Conservation (phyloP, 2,329 filamentous ascomycete species). For the Apiospora arundinis region DNA sequence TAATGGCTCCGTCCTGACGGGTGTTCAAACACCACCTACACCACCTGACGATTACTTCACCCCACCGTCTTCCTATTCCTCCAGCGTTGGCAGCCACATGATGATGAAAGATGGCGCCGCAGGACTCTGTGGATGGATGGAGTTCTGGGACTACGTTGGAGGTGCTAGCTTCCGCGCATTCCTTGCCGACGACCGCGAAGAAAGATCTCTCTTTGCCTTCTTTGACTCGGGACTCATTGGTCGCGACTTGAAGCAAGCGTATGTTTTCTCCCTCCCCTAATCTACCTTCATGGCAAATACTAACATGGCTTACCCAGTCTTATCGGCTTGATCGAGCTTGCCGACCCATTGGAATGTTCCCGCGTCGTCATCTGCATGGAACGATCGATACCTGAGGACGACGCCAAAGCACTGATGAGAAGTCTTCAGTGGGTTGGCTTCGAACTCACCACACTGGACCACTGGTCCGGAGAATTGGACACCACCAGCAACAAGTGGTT, state of each 20-base stretch:
- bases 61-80: conserved; percentile 45
- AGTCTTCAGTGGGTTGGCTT: conserved; percentile 95
- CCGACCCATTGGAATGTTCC: conserved; percentile 77
- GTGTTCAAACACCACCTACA: conserved; percentile 65
- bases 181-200: conserved; percentile 71
- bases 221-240: conserved; percentile 76
- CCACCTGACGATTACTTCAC: conserved; percentile 55
- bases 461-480: conserved; percentile 70
- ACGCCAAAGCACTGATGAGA: conserved; percentile 73
- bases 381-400: conserved; percentile 67
- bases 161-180: conserved; percentile 88
- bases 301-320: conserved; percentile 59
- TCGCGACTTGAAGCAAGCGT: conserved; percentile 87
- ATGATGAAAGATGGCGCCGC: conserved; percentile 30
- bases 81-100: conserved; percentile 36
- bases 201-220: conserved; percentile 85
- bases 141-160: conserved; percentile 85
- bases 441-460: conserved; percentile 78
- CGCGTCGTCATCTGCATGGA: conserved; percentile 84
- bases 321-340: conserved; percentile 89
- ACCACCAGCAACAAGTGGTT: conserved; percentile 81
- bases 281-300: conserved; percentile 34
- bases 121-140: conserved; percentile 68
- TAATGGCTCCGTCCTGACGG: conserved; percentile 86
- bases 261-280: conserved; percentile 46